Evolutionary conservation across 177 flowering plant genomes (phyloP).

Genomic region (Vitis hybrid): DNA sequence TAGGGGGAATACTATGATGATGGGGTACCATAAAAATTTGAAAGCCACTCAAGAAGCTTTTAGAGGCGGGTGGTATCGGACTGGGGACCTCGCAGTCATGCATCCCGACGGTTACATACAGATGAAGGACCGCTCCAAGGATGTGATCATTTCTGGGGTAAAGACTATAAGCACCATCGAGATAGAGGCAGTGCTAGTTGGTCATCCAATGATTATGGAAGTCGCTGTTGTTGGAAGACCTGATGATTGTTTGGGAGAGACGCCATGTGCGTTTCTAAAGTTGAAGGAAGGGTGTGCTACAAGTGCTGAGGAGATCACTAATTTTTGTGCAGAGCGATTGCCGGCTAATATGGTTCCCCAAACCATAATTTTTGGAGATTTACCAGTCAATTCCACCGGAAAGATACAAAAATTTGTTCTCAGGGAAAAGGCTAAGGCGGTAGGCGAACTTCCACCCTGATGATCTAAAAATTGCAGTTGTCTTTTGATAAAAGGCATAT

Average conservation of each 20-base stretch:
- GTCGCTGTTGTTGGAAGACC: conserved; percentile 75
- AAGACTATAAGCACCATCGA: conserved; percentile 70
- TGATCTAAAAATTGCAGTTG: not conserved
- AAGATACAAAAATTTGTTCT: conserved; percentile 65
- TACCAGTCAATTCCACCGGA: conserved; percentile 68
- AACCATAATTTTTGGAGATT: conserved; percentile 52
- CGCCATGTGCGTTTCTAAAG: conserved; percentile 77
- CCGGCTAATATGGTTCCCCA: conserved; percentile 70
- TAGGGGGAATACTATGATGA: conserved; percentile 76
- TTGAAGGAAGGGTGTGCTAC: conserved; percentile 53
- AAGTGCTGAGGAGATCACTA: conserved; percentile 41
- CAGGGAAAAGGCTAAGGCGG: conserved; percentile 57
- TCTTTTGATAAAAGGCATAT: too few species aligned
- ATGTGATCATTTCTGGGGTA: conserved; percentile 73
- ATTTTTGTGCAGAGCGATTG: conserved; percentile 45
- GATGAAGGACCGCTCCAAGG: conserved; percentile 67
- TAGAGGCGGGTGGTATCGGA: conserved; percentile 63
- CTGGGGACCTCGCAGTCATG: conserved; percentile 66
- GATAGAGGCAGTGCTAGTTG: conserved; percentile 60
- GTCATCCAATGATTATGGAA: conserved; percentile 69
- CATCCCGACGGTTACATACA: conserved; percentile 61
- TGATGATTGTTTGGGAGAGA: conserved; percentile 61
- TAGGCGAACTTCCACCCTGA: conserved; percentile 43
- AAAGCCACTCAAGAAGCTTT: conserved; percentile 64
- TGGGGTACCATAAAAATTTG: conserved; percentile 57